Base-by-base conservation (phyloP, 305 asterid genomes). In the Solanum chacoense region DNA sequence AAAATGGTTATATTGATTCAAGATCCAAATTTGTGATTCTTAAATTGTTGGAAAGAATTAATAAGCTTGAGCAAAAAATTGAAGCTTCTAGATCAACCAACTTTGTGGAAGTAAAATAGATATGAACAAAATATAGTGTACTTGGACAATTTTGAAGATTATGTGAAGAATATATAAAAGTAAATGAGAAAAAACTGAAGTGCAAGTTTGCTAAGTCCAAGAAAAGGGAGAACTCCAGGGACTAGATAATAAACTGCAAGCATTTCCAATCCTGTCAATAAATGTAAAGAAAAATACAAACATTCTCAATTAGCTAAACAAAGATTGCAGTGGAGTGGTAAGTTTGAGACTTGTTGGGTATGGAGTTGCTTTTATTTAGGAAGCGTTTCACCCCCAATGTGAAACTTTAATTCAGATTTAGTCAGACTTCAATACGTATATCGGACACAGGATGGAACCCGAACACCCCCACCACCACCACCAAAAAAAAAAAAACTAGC, bases 391-490 rank as follows among this genome's bases (percentile, higher is more conserved):
- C 12, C n/a, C 12, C 32, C 55, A 42, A 42, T 42, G 55, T 42
- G 55, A 1, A 6, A 31, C 78, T 72, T 29, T 14, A 72, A 14
- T 14, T 9, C 7, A 73, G 1, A 75, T 34, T 75, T 34, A 75
- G 9, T 32, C 42, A 3, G 40, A 3, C 16, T 20, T 20, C 26
- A 34, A 75, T 16, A 16, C 1, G 1, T 4, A 0, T 73, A 31
- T 1, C 2, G 2, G 38, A 31, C 35, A 71, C 75, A 8, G 4
- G 32, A 67, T 24, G 16, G 6, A 24, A 22, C 4, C 24, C 6
- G 5, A 38, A 3, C 45, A 1, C 2, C 14, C 13, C 45, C 5
- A 14, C 4, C 4, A 14, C 18, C 11, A 0, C n/a, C 3, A 0
- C 6, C 16, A 0, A 14, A 4, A 8, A 4, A 71, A 29, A 32